Evolutionary conservation across 139 green algal genomes (phyloP).

Genomic region (Micromonas commoda): DNA sequence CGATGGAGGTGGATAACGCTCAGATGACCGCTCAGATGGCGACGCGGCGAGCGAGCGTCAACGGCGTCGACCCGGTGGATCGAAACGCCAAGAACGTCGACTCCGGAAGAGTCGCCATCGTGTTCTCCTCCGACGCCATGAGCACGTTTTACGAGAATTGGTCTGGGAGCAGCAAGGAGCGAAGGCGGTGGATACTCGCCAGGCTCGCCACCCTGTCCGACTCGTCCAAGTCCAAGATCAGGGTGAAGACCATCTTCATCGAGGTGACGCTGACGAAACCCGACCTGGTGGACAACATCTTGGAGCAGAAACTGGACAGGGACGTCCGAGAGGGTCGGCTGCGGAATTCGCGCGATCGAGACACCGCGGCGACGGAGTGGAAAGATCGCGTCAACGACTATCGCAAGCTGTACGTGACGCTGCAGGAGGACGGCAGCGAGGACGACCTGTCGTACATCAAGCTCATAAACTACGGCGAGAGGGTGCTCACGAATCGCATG

Average conservation of each 20-base stretch:
- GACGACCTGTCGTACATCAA: constrained; percentile 31
- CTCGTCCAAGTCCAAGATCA: constrained; percentile 12
- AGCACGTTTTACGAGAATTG: constrained; percentile 1
- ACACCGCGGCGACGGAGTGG: background rate
- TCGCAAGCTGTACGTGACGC: constrained; percentile 27
- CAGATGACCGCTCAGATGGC: constrained; percentile 16
- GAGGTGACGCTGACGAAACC: constrained; percentile 18
- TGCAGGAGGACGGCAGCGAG: constrained; percentile 23
- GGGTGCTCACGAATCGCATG: constrained; percentile 33
- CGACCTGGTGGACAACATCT: constrained; percentile 2
- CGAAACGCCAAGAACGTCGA: constrained; percentile 20
- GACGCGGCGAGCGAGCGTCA: too few species aligned
- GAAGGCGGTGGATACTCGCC: constrained; percentile 19
- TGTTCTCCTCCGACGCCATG: constrained; percentile 25
- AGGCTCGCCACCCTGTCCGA: constrained; percentile 19
- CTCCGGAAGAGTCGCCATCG: constrained; percentile 21
- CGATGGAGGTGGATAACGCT: too few species aligned
- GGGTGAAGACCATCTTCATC: constrained; percentile 26
- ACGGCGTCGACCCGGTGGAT: background rate
- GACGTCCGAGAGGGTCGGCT: background rate
- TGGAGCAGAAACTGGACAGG: background rate
- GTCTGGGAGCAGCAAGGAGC: constrained; percentile 1
- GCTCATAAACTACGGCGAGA: constrained; percentile 28
- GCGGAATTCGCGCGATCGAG: background rate
- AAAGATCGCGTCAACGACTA: constrained; percentile 17